phyloP scores from a whole-genome alignment of 345 rosid genomes.

The Linum lewisii region DNA sequence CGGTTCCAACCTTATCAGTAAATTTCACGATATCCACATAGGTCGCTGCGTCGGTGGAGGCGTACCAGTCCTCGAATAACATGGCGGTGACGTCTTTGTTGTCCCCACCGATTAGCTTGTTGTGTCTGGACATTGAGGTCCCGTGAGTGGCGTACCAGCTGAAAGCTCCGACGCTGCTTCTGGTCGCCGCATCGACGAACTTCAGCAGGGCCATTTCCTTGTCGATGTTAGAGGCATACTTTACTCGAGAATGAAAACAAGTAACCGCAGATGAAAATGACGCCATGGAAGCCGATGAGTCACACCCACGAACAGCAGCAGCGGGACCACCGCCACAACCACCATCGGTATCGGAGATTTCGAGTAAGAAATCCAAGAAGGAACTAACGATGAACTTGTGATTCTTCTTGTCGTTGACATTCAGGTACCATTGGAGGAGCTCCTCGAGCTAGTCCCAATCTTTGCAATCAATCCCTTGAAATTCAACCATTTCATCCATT shows the following conservation, averaged over 20 bases:
- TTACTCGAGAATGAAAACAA: too few species aligned
- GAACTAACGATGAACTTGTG: constrained; percentile 68
- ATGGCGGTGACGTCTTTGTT: constrained; percentile 59
- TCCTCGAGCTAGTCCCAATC: constrained; percentile 75
- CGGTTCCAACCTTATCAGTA: constrained; percentile 18
- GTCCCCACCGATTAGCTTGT: constrained; percentile 50
- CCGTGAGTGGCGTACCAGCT: constrained; percentile 58
- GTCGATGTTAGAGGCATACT: constrained; percentile 33
- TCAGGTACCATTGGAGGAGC: constrained; percentile 69
- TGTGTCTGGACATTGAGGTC: constrained; percentile 50
- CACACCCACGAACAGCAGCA: constrained; percentile 18
- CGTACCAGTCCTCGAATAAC: constrained; percentile 49
- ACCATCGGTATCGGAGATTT: constrained; percentile 22
- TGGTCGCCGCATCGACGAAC: constrained; percentile 21
- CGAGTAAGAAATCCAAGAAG: constrained; percentile 57
- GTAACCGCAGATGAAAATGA: constrained; percentile 39
- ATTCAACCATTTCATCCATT: constrained; percentile 88
- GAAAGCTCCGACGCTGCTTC: constrained; percentile 37
- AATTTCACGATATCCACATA: constrained; percentile 4
- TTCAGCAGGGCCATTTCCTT: constrained; percentile 46
- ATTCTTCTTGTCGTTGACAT: constrained; percentile 55
- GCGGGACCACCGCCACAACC: background rate
- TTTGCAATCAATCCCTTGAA: constrained; percentile 33
- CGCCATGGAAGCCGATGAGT: constrained; percentile 21
- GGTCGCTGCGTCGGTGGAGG: constrained; percentile 14